Base-by-base conservation (phyloP, 768 basidiomycete genomes). In the Daedalea quercina region DNA sequence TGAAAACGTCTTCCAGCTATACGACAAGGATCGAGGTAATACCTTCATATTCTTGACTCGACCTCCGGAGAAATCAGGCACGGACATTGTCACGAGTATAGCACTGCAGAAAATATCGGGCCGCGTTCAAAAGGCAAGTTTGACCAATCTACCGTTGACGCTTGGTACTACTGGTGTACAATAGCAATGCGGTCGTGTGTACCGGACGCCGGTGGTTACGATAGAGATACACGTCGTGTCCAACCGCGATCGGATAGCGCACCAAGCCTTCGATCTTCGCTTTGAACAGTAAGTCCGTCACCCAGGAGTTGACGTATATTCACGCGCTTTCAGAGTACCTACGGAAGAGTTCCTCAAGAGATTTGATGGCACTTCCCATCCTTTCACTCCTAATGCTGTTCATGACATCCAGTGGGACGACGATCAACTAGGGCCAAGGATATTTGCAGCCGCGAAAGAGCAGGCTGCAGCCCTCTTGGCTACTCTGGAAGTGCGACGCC, bases 211-310 rank as follows among this genome's bases (percentile, higher is more conserved):
- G 0, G 73, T 83, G 0, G 66, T 67, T 11, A 72, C 71, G 6
- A 74, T 85, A 34, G 84, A 86, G 55, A 72, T 85, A 8, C 84
- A 85, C 60, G 84, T 86, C 3, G 77, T 85, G 9, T 85, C 84
- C 0, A 84, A 85, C 60, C 70, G 83, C 12, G 84, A 85, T 63
- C 76, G 81, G 9, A 69, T 83, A 2, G 80, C 82, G 0, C 82
- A 84, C 59, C 81, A 84, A 65, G 62, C 81, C 0, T 85, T 87
- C 56, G 84, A 87, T 60, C 62, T 85, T 31, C 81, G 82, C 68
- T 81, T 82, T 60, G 80, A 84, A 33, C 79, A 82, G 84, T 84
- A 63, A 64, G 83, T 69, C 28, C 6, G 23, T 65, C 9, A 8
- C 7, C 25, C 9, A 20, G 11, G 3, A 3, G 25, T 7, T 13